phyloP scores from a whole-genome alignment of 805 yeast species.

The Yarrowia sp. region DNA sequence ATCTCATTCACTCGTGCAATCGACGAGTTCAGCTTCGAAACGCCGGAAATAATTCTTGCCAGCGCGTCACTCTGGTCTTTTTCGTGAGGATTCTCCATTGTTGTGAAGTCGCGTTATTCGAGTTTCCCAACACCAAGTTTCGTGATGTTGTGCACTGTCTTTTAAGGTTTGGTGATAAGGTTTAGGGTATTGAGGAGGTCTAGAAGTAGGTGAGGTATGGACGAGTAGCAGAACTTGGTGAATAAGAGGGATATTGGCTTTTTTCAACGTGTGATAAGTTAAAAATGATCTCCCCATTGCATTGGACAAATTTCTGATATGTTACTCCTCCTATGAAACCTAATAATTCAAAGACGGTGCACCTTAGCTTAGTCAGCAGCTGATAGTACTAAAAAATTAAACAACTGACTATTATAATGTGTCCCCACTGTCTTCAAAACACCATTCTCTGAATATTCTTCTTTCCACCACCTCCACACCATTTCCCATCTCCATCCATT shows the following conservation, averaged over 20 bases:
- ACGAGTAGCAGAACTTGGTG: no score
- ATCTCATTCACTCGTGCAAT: constrained; percentile 29
- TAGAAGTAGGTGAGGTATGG: no score
- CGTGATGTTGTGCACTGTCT: constrained; percentile 12
- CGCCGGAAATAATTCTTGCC: constrained; percentile 21
- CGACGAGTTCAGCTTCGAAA: constrained; percentile 33
- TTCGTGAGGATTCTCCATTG: constrained; percentile 38
- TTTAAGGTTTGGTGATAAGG: neutral
- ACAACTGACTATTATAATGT: no score
- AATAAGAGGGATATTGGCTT: neutral
- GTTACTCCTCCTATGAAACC: no score
- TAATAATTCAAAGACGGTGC: no score
- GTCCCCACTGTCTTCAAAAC: no score
- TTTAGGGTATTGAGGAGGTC: neutral
- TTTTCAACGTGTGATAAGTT: neutral
- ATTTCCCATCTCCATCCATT: neutral
- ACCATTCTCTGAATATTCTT: no score
- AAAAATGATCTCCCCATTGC: no score
- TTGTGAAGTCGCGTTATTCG: neutral
- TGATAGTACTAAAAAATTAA: no score
- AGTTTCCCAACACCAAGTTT: neutral
- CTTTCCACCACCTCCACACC: neutral
- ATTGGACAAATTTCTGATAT: no score
- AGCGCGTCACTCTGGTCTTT: constrained; percentile 27
- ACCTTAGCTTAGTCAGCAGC: no score